phyloP scores from a whole-genome alignment of 2,329 filamentous ascomycete species.

The Amylocarpus encephaloides region DNA sequence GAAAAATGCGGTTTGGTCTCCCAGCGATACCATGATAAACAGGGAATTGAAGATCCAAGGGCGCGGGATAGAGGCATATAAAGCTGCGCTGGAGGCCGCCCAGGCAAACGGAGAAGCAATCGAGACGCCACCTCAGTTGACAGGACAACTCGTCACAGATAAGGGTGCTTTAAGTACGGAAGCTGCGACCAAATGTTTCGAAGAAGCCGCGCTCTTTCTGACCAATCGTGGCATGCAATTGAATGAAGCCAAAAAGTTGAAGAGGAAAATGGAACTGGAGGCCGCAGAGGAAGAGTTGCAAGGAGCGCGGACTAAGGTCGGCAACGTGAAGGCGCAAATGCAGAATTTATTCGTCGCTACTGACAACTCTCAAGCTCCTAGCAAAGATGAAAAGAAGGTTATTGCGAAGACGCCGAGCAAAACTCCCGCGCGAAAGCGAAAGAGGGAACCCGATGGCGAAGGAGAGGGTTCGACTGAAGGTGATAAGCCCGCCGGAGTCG shows the following conservation, averaged over 20 bases:
- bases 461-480: constrained; percentile 14
- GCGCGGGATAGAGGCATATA: constrained; percentile 58
- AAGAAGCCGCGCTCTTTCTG: constrained; percentile 51
- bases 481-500: constrained; percentile 19
- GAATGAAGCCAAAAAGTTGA: constrained; percentile 74
- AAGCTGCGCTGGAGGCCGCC: constrained; percentile 55
- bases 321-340: constrained; percentile 29
- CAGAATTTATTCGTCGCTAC: constrained; percentile 33
- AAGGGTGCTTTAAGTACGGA: constrained; percentile 52
- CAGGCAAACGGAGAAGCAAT: constrained; percentile 60
- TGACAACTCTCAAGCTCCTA: constrained; percentile 3
- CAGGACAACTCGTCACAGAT: constrained; percentile 41
- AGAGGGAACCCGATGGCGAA: constrained; percentile 24
- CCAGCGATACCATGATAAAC: constrained; percentile 79
- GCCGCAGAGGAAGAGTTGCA: constrained; percentile 55
- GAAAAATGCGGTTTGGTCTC: constrained; percentile 82
- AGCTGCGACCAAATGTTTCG: constrained; percentile 36
- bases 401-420: constrained; percentile 20
- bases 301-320: constrained; percentile 48
- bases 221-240: constrained; percentile 71
- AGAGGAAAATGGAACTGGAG: constrained; percentile 58
- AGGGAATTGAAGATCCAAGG: constrained; percentile 67
- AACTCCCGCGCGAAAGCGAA: constrained; percentile 27
- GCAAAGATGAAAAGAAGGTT: constrained; percentile 17
- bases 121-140: constrained; percentile 34